Percentiles rank a stretch among this genome's conserved stretches.
phyloP scores from a whole-genome alignment of 192 early-diverging fungal species.

The Coemansia sp. region DNA sequence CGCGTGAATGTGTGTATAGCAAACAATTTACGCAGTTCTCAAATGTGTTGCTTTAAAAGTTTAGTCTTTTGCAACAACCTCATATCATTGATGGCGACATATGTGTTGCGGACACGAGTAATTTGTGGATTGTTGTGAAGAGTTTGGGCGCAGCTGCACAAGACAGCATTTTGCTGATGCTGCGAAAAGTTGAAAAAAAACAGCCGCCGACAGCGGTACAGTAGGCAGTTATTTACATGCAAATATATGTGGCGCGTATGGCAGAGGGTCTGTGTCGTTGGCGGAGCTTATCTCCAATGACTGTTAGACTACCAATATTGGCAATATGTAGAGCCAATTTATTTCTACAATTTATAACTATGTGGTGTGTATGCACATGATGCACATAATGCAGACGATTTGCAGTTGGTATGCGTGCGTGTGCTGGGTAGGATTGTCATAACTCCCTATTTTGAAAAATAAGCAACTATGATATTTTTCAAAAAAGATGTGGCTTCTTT shows the following conservation, averaged over 20 bases:
- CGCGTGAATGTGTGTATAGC: slow-evolving; percentile 23
- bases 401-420: background rate
- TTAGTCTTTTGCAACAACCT: slow-evolving; percentile 33
- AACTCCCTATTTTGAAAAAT: background rate
- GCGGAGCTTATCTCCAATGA: background rate
- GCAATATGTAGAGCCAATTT: background rate
- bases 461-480: background rate
- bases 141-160: slow-evolving; percentile 20
- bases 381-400: background rate
- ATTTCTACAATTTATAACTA: too few relatives aligned
- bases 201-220: background rate
- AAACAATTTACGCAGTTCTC: slow-evolving; percentile 25
- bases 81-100: slow-evolving; percentile 44
- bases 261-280: background rate
- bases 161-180: background rate
- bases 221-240: background rate
- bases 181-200: background rate
- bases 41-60: slow-evolving; percentile 38
- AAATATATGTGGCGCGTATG: background rate
- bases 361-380: background rate
- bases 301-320: background rate
- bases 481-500: background rate
- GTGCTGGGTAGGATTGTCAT: background rate
- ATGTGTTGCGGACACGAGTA: slow-evolving; percentile 18
- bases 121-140: slow-evolving; percentile 31